Percentiles rank a stretch among this genome's conserved stretches.
Evolutionary conservation across 208 protist species (phyloP).

Genomic region (Wallacemonas sp.): DNA sequence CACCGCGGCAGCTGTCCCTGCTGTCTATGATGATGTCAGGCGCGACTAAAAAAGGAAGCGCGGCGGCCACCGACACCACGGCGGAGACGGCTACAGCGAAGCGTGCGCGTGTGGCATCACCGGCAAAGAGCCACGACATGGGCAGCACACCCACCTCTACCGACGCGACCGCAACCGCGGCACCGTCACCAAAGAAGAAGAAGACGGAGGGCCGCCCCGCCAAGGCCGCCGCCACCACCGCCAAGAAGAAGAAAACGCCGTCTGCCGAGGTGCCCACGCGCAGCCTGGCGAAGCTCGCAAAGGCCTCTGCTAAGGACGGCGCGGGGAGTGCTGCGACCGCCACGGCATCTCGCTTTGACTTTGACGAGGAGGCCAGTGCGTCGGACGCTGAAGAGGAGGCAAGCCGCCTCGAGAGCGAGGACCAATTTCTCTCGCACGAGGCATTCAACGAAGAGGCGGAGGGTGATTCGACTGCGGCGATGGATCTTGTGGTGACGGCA

Average conservation of each 20-base stretch:
- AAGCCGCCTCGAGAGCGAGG: background rate
- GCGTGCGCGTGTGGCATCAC: background rate
- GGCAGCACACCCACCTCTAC: background rate
- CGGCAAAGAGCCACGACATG: background rate
- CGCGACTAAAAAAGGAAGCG: slow-evolving; percentile 12
- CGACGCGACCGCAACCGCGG: background rate
- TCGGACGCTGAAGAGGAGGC: slow-evolving; percentile 19
- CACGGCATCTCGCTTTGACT: background rate
- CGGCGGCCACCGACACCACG: background rate
- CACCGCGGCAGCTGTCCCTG: slow-evolving; percentile 27
- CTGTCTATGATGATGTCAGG: slow-evolving; percentile 35
- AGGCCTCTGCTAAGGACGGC: slow-evolving; percentile 47
- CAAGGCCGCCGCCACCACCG: background rate
- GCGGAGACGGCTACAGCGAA: background rate
- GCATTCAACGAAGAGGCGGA: background rate
- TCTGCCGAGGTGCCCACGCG: slow-evolving; percentile 15
- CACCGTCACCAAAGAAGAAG: slow-evolving; percentile 15
- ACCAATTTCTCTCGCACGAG: background rate
- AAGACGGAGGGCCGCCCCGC: background rate
- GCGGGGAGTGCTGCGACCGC: background rate
- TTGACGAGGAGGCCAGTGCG: slow-evolving; percentile 24
- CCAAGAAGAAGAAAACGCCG: slow-evolving; percentile 6
- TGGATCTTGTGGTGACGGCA: slow-evolving; percentile 41
- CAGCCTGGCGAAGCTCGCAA: slow-evolving; percentile 69
- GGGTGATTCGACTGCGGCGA: slow-evolving; percentile 10